A percentile compares a stretch with the other conserved stretches of the same genome.
Conservation (phyloP, 2,329 filamentous ascomycete species). For the Penicillium brevicompactum region DNA sequence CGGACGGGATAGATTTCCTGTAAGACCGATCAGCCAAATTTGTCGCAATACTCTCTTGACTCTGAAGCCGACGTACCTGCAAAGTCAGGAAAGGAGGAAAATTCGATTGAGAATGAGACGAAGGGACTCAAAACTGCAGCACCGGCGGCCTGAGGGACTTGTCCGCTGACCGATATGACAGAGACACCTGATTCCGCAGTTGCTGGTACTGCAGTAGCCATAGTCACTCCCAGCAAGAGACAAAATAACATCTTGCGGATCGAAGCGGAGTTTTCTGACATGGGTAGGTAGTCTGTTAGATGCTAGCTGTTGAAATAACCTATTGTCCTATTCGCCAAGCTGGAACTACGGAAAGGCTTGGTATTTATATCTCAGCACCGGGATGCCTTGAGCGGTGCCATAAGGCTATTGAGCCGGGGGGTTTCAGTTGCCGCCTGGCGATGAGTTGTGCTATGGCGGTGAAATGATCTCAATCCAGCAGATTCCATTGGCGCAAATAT, state of each 20-base stretch:
- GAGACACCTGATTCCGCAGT: conserved; percentile 1
- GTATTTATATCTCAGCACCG: not conserved
- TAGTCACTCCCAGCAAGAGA: conserved; percentile 10
- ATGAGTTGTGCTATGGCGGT: not conserved
- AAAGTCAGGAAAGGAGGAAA: conserved; percentile 57
- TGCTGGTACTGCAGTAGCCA: conserved; percentile 12
- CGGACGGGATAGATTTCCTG: conserved; percentile 56
- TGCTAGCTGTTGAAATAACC: not conserved
- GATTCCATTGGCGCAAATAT: conserved; percentile 4
- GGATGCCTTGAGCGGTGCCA: not conserved
- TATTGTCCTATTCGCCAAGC: not conserved
- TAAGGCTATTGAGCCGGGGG: conserved; percentile 9
- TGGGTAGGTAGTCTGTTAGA: not conserved
- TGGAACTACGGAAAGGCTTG: not conserved
- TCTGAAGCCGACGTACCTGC: conserved; percentile 37
- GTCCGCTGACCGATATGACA: conserved; percentile 8
- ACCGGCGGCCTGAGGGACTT: conserved; percentile 14
- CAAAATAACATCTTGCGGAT: conserved; percentile 6
- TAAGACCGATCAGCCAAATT: not conserved
- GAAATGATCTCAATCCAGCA: not conserved
- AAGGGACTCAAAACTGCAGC: conserved; percentile 38
- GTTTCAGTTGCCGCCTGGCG: conserved; percentile 16
- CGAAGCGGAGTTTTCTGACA: too few species aligned
- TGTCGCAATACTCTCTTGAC: not conserved
- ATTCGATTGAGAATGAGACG: conserved; percentile 56